A percentile compares a stretch with the other conserved stretches of the same genome.
Evolutionary conservation across 805 yeast species (phyloP).

Genomic region (Vanderwaltozyma yarrowii): DNA sequence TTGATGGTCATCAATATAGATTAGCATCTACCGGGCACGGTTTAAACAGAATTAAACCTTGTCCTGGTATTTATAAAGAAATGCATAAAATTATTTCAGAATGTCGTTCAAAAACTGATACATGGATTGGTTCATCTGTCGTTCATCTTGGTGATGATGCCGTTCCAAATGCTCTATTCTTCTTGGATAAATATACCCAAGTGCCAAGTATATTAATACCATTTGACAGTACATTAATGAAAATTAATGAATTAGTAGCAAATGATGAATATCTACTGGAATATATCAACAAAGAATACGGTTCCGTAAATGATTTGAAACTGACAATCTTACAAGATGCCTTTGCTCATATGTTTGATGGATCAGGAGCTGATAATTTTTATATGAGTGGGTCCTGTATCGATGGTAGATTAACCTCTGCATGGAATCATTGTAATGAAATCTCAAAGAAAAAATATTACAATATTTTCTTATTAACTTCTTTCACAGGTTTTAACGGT

Average conservation of each 20-base stretch:
- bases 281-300: slow-evolving; percentile 52
- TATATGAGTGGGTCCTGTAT: slow-evolving; percentile 79
- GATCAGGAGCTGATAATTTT: slow-evolving; percentile 77
- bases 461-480: slow-evolving; percentile 50
- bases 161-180: slow-evolving; percentile 73
- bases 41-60: slow-evolving; percentile 61
- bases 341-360: slow-evolving; percentile 47
- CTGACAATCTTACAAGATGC: slow-evolving; percentile 34
- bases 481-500: slow-evolving; percentile 71
- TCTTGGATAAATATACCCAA: slow-evolving; percentile 70
- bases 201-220: slow-evolving; percentile 72
- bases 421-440: slow-evolving; percentile 75
- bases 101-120: slow-evolving; percentile 50
- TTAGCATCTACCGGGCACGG: slow-evolving; percentile 75
- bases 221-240: slow-evolving; percentile 46
- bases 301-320: slow-evolving; percentile 43
- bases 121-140: slow-evolving; percentile 75
- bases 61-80: slow-evolving; percentile 57
- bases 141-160: slow-evolving; percentile 77
- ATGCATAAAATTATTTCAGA: slow-evolving; percentile 62
- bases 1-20: slow-evolving; percentile 44
- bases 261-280: slow-evolving; percentile 38
- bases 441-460: slow-evolving; percentile 58
- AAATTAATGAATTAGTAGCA: slow-evolving; percentile 42
- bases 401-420: slow-evolving; percentile 71